Conservation (phyloP, 306 rosid genomes). For the Casuarina equisetifolia region DNA sequence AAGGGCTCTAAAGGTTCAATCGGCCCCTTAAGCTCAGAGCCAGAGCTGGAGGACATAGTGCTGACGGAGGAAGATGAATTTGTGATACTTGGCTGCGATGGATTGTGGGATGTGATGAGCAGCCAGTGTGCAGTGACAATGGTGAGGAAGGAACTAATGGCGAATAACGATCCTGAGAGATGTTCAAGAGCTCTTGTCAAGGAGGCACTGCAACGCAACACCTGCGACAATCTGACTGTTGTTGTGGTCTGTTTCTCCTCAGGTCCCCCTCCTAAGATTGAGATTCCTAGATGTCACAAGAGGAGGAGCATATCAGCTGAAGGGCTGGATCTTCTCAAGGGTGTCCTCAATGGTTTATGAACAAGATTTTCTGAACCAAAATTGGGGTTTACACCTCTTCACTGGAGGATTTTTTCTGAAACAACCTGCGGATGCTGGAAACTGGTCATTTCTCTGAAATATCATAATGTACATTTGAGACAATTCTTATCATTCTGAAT, state of each 20-base stretch:
- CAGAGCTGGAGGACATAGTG: conserved; percentile 52
- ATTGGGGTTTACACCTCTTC: conserved; percentile 18
- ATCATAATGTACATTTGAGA: conserved; percentile 18
- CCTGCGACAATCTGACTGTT: conserved; percentile 63
- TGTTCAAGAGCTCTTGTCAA: conserved; percentile 54
- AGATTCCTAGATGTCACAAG: conserved; percentile 51
- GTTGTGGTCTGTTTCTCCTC: conserved; percentile 63
- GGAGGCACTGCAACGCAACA: conserved; percentile 67
- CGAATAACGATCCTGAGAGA: conserved; percentile 51
- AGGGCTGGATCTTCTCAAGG: conserved; percentile 73
- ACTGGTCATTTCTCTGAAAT: conserved; percentile 30
- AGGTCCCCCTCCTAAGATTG: conserved; percentile 61
- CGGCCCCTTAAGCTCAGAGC: conserved; percentile 65
- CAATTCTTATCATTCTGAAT: conserved; percentile 9
- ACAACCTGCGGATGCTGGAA: conserved; percentile 1
- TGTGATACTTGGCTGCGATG: conserved; percentile 69
- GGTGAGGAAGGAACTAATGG: conserved; percentile 66
- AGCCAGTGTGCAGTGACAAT: conserved; percentile 79
- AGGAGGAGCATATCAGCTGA: conserved; percentile 77
- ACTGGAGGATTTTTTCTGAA: conserved; percentile 32
- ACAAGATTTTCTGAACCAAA: conserved; percentile 15
- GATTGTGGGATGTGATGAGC: conserved; percentile 81
- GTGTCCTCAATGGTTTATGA: conserved; percentile 53
- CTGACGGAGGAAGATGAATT: conserved; percentile 65
- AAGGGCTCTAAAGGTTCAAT: conserved; percentile 60